These are phyloP conservation scores for Ogataea naganishii DNA, from an alignment of 805 yeast genomes.

Conservation along the genomic window DNA sequence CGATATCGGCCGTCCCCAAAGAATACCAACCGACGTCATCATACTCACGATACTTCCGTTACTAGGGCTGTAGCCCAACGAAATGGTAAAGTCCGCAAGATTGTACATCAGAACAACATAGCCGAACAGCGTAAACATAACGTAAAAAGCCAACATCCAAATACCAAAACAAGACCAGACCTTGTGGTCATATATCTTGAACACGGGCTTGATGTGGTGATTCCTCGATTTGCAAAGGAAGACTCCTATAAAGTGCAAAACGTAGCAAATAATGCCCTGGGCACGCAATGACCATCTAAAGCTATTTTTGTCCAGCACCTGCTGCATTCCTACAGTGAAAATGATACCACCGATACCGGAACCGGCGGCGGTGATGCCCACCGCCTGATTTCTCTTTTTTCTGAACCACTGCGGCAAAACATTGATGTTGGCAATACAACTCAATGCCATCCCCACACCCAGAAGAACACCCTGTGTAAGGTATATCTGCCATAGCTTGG, in stretches of 20 bases:
- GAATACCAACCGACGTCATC: slow-evolving; percentile 50
- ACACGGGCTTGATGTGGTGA: slow-evolving; percentile 24
- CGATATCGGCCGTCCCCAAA: slow-evolving; percentile 45
- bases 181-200: slow-evolving; percentile 30
- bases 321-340: slow-evolving; percentile 40
- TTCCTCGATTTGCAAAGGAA: slow-evolving; percentile 30
- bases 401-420: slow-evolving; percentile 66
- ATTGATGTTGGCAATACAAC: slow-evolving; percentile 50
- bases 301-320: slow-evolving; percentile 26
- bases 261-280: slow-evolving; percentile 32
- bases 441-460: slow-evolving; percentile 49
- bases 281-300: slow-evolving; percentile 44
- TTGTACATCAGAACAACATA: slow-evolving; percentile 53
- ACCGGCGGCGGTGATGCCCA: slow-evolving; percentile 40
- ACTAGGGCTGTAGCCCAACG: slow-evolving; percentile 45
- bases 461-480: slow-evolving; percentile 60
- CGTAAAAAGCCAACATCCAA: slow-evolving; percentile 31
- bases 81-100: slow-evolving; percentile 49
- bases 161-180: slow-evolving; percentile 32
- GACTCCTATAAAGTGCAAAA: slow-evolving; percentile 25
- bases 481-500: slow-evolving; percentile 55
- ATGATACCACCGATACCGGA: slow-evolving; percentile 46
- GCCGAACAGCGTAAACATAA: slow-evolving; percentile 45
- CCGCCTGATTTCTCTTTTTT: slow-evolving; percentile 48
- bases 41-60: slow-evolving; percentile 55